Percentiles rank a stretch among this genome's conserved stretches.
phyloP scores from a whole-genome alignment of 2,329 filamentous ascomycete species.

The Phoma herbarum region DNA sequence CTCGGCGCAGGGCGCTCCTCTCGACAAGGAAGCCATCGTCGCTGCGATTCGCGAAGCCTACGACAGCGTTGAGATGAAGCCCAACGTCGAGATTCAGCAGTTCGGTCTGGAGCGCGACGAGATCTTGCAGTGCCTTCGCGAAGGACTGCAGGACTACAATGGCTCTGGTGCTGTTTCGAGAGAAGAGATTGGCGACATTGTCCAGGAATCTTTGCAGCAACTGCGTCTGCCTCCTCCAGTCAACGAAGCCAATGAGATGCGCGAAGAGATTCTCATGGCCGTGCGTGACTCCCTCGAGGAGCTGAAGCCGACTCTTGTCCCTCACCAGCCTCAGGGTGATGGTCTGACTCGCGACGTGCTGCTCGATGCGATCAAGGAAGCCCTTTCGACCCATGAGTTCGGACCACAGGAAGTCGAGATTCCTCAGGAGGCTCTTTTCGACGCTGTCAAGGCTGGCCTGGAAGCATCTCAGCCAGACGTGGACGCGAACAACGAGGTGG shows the following conservation, averaged over 20 bases:
- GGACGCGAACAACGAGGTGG: slow-evolving; percentile 65
- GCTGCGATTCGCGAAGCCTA: slow-evolving; percentile 88
- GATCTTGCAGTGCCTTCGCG: slow-evolving; percentile 83
- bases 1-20: slow-evolving; percentile 47
- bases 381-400: slow-evolving; percentile 59
- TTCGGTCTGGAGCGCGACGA: slow-evolving; percentile 91
- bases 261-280: slow-evolving; percentile 83
- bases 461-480: slow-evolving; percentile 62
- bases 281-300: slow-evolving; percentile 88
- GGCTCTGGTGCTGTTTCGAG: slow-evolving; percentile 70
- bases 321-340: slow-evolving; percentile 53
- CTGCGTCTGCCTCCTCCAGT: slow-evolving; percentile 79
- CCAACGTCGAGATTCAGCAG: slow-evolving; percentile 89
- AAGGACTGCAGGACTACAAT: slow-evolving; percentile 82
- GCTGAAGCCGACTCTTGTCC: slow-evolving; percentile 65
- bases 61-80: slow-evolving; percentile 82
- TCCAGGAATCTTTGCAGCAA: slow-evolving; percentile 85
- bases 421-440: slow-evolving; percentile 62
- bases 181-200: slow-evolving; percentile 84
- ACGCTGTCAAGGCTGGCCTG: slow-evolving; percentile 65
- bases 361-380: slow-evolving; percentile 66
- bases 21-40: slow-evolving; percentile 82
- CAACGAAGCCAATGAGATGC: slow-evolving; percentile 72
- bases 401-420: slow-evolving; percentile 57
- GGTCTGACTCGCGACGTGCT: slow-evolving; percentile 64